phyloP scores from a whole-genome alignment of 192 early-diverging fungal genomes.

The Linnemannia schmuckeri region DNA sequence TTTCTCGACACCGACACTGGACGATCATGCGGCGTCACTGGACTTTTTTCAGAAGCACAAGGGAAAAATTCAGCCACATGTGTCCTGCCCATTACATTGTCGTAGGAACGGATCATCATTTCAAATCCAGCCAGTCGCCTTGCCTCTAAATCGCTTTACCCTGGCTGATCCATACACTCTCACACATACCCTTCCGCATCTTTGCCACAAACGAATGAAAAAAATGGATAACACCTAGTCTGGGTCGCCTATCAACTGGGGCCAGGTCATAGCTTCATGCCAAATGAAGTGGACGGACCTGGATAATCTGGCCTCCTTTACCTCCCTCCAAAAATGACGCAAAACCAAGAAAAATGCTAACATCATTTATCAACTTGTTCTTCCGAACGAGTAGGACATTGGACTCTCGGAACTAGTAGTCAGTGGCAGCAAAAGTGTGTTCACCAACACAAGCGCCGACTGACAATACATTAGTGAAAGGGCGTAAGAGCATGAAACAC shows the following conservation, averaged over 20 bases:
- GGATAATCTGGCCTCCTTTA: not conserved
- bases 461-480: not conserved
- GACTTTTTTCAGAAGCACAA: not conserved
- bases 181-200: not conserved
- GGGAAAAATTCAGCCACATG: not conserved
- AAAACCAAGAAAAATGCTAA: not conserved
- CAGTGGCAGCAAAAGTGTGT: constrained; percentile 1
- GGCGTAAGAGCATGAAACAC: not conserved
- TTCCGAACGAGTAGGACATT: not conserved
- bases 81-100: not conserved
- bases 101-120: not conserved
- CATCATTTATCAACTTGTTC: not conserved
- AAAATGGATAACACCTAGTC: not conserved
- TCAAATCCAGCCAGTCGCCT: not conserved
- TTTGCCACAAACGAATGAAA: not conserved
- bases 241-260: not conserved
- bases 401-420: not conserved
- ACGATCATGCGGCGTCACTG: too few relatives aligned
- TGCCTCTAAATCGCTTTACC: not conserved
- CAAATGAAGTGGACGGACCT: not conserved
- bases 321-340: not conserved
- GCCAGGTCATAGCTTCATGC: not conserved
- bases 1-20: too few relatives aligned
- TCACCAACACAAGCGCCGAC: not conserved
- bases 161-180: not conserved